Conservation (phyloP, 2,329 filamentous ascomycete species). For the Scleromitrula shiraiana region DNA sequence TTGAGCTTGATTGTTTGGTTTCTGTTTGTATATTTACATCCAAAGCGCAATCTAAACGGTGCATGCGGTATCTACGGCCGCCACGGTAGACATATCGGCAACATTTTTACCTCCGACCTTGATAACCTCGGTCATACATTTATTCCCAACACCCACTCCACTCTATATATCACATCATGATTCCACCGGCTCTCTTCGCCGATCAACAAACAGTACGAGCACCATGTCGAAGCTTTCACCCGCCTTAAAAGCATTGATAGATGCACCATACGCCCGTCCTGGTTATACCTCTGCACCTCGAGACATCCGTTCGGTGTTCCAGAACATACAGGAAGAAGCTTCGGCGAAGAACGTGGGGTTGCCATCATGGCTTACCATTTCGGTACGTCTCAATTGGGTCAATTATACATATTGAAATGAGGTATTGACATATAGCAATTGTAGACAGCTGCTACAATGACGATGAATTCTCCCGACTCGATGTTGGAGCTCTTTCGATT, state of each 20-base stretch:
- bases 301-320: conserved; percentile 56
- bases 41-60: too few relatives aligned
- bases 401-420: neutral
- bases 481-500: conserved; percentile 45
- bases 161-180: neutral
- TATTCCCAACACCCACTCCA: neutral
- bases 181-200: neutral
- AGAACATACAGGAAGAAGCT: conserved; percentile 56
- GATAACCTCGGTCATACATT: neutral
- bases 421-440: neutral
- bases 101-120: neutral
- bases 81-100: neutral
- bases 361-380: conserved; percentile 59
- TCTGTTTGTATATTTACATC: too few relatives aligned
- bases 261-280: conserved; percentile 58
- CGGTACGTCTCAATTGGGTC: conserved; percentile 36
- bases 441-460: conserved; percentile 74
- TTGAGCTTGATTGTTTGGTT: too few relatives aligned
- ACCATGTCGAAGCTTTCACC: conserved; percentile 66
- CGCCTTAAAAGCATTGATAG: conserved; percentile 65
- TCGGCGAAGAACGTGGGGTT: conserved; percentile 51
- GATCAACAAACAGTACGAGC: neutral
- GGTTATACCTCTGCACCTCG: conserved; percentile 56
- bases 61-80: neutral
- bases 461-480: conserved; percentile 76